Evolutionary conservation across 805 yeast species (phyloP), one percentile per base, ranked within the genome.

Genomic region (Myxozyma melibiosi): DNA sequence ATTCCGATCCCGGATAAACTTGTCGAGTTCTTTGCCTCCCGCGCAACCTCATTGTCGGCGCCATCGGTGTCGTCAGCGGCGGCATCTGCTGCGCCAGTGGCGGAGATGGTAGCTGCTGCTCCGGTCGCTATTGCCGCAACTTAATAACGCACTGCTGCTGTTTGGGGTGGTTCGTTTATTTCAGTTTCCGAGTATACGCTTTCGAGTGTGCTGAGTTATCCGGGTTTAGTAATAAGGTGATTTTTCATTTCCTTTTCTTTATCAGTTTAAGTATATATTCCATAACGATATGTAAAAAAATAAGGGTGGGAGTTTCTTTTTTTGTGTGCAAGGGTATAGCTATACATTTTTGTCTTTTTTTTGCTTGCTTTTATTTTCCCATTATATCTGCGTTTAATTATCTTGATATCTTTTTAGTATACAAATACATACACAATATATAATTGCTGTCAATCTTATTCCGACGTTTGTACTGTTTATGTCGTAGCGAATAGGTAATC

Each of bases 1-100:
- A 33, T 58, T 28, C 62, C 62, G 25, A 55, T 58, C 20, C 62
- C 60, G 11, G 61, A 55, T 18, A 49, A 49, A 38, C 53, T 58
- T n/a, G 51, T 51, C 18, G 60, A 58, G 28, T 58, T 58, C 28
- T 51, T 58, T n/a, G 53, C 46, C 5, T 28, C 43, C 16, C 53
- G 46, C n/a, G 40, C 50, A 18, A 20, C 50, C n/a, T 45, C 48
- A 31, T 31, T 31, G 25, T 45, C 50, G 14, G 30, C 50, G 16
- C 8, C 33, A 2, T 39, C 5, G 11, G 20, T 20, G 24, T 6
- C 24, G 11, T 4, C 40, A 14, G 31, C 39, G 11, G 39, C 13
- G 11, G 18, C 40, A 3, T 11, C 31, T 8, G 9, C 22, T 5
- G 35, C 22, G 6, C 13, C 9, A 16, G 46, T 11, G 7, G 30